Base-by-base conservation (phyloP, 1,284 basidiomycete genomes). In the Volvariella surrecta region DNA sequence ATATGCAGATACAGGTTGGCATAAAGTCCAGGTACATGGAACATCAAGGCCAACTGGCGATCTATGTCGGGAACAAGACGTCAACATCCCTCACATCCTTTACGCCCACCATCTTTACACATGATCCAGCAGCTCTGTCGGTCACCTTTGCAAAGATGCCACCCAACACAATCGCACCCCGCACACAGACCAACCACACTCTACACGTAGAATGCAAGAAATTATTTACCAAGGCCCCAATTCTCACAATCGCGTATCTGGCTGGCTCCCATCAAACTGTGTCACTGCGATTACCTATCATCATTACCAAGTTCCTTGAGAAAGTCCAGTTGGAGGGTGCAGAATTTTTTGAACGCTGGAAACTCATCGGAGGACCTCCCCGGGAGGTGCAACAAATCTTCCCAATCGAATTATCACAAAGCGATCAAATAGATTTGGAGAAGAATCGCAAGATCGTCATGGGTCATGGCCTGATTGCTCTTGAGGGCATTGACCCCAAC, bases 261-360 rank as follows among this genome's bases (percentile, higher is more conserved):
- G 90, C 93, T 2, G 95, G 93, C 18, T 82, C 90, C 7, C 84
- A 92, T 50, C 92, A 93, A 61, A 83, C 88, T 15, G 69, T 97
- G 43, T 82, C 86, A 0, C 65, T 99, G 43, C 80, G 83, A 39
- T 68, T 99, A 32, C 95, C 96, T 3, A 78, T 98, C 50, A 77
- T 90, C 42, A 58, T 96, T 50, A 86, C 83, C 37, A 93, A 95
- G 63, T 99, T 99, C 64, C 73, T 98, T 50, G 94, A 97, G 59
- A 89, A 89, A 30, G 92, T 97, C 44, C 84, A 82, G 55, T 75
- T 99, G 30, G 81, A 77, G 11, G 71, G 78, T 47, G 68, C 75
- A 0, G 89, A 95, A 52, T 99, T 99, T 73, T 99, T 99, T 62
- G 94, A 97, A 62, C 74, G 96, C 43, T 99, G 96, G 96, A 92